Base-by-base conservation (phyloP, 371 early-diverging fungal genomes). In the Homolaphlyctis polyrhiza region DNA sequence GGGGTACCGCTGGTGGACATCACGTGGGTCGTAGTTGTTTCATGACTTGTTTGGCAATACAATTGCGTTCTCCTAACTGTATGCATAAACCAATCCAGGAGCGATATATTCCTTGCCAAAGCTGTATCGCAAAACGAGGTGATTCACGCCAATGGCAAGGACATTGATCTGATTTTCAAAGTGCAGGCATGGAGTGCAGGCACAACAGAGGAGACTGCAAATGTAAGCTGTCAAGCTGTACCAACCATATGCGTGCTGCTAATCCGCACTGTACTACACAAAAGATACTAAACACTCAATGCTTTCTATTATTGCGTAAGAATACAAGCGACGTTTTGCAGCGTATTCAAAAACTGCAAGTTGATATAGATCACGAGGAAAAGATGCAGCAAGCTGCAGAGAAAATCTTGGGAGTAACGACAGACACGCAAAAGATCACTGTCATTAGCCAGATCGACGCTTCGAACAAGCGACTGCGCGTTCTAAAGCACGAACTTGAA, bases 151-250 rank as follows among this genome's bases (percentile, higher is more conserved):
- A 74, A 64, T 55, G 66, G 69, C 30, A 66, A 69, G 27, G 75
- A 77, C 47, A 76, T 81, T 47, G 82, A 81, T 39, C 71, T 65
- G 50, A 76, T 81, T 39, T 79, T 81, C 71, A 78, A 78, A 58
- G 68, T 81, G 51, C 79, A 72, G 51, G 51, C 65, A 2, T 49
- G 64, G 1, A 50, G 23, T 35, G 52, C 58, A 11, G 5, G 45
- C 60, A 27, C 52, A 14, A 51, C 52, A 51, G 32, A 51, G 36
- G 52, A 49, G 13, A 35, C 33, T 18, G 35, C 4, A 14, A 36
- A n/a, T 28, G 18, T 60, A 16, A 36, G 29, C 25, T 33, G 16
- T 39, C 57, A 11, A 27, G 48, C 55, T 11, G 18, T 43, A n/a
- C n/a, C n/a, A n/a, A n/a, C n/a, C n/a, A n/a, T n/a, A n/a, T n/a